These are phyloP conservation scores for Mercurialis annua DNA, from an alignment of 345 rosid genomes.

Conservation along the genomic window DNA sequence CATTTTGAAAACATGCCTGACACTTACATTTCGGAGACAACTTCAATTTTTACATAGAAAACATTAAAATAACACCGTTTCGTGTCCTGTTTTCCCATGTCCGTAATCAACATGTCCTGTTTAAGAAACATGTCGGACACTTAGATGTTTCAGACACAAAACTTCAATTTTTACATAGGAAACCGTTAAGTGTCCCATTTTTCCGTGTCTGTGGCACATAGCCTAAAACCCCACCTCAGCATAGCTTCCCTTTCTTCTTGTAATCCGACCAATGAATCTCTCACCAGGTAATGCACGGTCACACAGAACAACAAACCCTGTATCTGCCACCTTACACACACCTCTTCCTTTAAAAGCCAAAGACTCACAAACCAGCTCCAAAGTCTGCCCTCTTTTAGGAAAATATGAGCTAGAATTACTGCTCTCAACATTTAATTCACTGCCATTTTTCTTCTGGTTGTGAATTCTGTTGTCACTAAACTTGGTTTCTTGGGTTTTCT, in stretches of 20 bases:
- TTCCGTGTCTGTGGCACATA: too few relatives aligned
- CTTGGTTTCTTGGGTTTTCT: constrained; percentile 4
- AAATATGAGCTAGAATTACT: constrained; percentile 41
- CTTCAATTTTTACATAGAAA: too few relatives aligned
- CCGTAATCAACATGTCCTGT: too few relatives aligned
- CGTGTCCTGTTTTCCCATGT: too few relatives aligned
- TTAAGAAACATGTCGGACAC: too few relatives aligned
- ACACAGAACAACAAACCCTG: constrained; percentile 84
- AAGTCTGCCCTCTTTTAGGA: constrained; percentile 71
- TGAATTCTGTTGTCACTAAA: constrained; percentile 4
- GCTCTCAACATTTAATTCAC: background rate
- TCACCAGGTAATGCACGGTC: constrained; percentile 94
- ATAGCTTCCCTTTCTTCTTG: constrained; percentile 70
- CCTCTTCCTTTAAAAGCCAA: constrained; percentile 91
- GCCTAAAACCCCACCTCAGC: constrained; percentile 74
- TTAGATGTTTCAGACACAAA: too few relatives aligned
- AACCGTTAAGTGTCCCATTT: too few relatives aligned
- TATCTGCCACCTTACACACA: constrained; percentile 66
- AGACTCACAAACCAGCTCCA: constrained; percentile 85
- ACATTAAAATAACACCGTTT: too few relatives aligned
- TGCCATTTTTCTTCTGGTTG: background rate
- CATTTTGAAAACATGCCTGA: too few relatives aligned
- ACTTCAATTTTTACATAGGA: too few relatives aligned
- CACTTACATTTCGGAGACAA: too few relatives aligned
- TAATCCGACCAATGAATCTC: constrained; percentile 79